Conservation (phyloP, 2,329 filamentous ascomycete species). For the Microdochium nivale region DNA sequence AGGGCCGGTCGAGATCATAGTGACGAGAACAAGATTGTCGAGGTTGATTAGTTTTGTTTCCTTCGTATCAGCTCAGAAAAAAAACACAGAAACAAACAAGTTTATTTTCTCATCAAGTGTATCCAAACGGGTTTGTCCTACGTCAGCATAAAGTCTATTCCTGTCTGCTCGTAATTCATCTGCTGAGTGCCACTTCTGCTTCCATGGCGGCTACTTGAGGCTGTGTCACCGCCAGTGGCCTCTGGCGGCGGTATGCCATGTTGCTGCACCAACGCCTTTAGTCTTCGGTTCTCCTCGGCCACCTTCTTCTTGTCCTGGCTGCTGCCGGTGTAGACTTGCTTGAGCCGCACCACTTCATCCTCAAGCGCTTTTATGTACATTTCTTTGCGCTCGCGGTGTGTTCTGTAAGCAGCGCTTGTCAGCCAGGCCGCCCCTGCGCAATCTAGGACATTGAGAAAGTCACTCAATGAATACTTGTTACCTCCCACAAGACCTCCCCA, state of each 20-base stretch:
- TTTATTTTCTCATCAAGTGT: too few species aligned
- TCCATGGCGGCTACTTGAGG: conserved; percentile 35
- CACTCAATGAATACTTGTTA: too few species aligned
- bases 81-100: conserved; percentile 1
- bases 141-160: conserved; percentile 87
- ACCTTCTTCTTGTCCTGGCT: conserved; percentile 69
- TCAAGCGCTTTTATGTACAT: conserved; percentile 92
- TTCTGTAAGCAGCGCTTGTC: conserved; percentile 55
- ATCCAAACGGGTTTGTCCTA: conserved; percentile 46
- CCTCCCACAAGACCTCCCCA: too few species aligned
- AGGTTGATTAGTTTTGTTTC: not conserved
- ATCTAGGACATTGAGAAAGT: too few species aligned
- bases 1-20: conserved; percentile 77
- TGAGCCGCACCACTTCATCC: conserved; percentile 80
- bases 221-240: conserved; percentile 29
- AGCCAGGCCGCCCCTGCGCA: too few species aligned
- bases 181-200: conserved; percentile 14
- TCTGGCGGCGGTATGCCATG: conserved; percentile 35
- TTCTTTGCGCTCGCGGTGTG: conserved; percentile 94
- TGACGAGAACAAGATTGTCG: not conserved
- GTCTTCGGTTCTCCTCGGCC: conserved; percentile 68
- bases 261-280: conserved; percentile 50
- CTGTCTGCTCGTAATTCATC: conserved; percentile 70
- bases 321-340: conserved; percentile 71
- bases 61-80: not conserved